Evolutionary conservation across 2,329 filamentous ascomycete genomes (phyloP), one percentile per base, ranked within the genome.

Genomic region (Scedosporium aurantiacum): DNA sequence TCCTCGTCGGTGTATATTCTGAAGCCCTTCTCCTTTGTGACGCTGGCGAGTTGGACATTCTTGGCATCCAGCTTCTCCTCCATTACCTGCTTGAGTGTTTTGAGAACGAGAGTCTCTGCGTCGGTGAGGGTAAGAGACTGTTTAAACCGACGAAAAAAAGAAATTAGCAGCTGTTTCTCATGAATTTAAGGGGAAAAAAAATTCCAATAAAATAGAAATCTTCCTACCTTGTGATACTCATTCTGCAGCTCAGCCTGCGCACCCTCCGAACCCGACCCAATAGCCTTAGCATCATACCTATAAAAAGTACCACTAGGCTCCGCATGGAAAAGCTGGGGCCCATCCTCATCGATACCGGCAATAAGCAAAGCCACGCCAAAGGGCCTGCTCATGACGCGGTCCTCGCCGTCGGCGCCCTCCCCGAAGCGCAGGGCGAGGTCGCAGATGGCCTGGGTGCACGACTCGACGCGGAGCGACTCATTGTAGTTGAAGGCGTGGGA

Each of bases 81-180:
- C 94, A 99, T 99, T 68, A 99, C 94, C 79, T 99, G 94, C 83
- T 97, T 99, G 74, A 99, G 76, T 43, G 94, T 99, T 85, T 97
- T 97, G 71, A 99, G 81, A 59, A 96, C 92, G 66, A 99, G 79
- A 3, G 92, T 94, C 79, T 99, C 94, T 63, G 94, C 94, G 72
- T 99, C 94, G 62, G 83, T 80, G 65, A 99, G 87, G 50, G 92
- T 96, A 65, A 99, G 82, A 62, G 93, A 97, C 84, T n/a, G n/a
- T 88, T 25, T n/a, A 12, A 32, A 37, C 1, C 7, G 23, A 10
- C 10, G 37, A 16, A 16, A 56, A 16, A 56, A 37, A 3, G 6
- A 6, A 37, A 64, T 67, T 27, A 65, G 60, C 7, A 43, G 54
- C 54, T 4, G 21, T 52, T n/a, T 18, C 23, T 61, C 23, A 47